Percentiles rank a stretch among this genome's conserved stretches.
Evolutionary conservation across 2,329 filamentous ascomycete species (phyloP).

Genomic region (Ophiostoma himal-ulmi): DNA sequence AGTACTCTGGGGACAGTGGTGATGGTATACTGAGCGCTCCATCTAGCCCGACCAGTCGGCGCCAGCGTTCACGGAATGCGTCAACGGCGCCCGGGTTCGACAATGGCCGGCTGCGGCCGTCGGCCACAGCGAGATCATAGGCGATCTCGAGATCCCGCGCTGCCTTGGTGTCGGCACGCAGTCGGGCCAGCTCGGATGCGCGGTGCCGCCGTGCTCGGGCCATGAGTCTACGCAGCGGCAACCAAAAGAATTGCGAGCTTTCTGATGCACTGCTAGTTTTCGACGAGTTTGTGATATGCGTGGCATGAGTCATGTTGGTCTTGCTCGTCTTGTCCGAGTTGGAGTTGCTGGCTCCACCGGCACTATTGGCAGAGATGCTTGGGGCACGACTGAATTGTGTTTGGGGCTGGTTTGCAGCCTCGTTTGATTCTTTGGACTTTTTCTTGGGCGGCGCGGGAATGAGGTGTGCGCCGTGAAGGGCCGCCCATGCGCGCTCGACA

Average conservation of each 20-base stretch:
- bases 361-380: slow-evolving; percentile 1
- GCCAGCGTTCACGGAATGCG: slow-evolving; percentile 33
- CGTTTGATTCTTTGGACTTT: neutral
- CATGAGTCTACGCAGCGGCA: slow-evolving; percentile 39
- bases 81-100: slow-evolving; percentile 27
- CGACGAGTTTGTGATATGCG: neutral
- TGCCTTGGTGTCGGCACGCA: slow-evolving; percentile 30
- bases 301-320: slow-evolving; percentile 23
- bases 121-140: slow-evolving; percentile 30
- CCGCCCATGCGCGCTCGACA: slow-evolving; percentile 44
- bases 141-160: slow-evolving; percentile 31
- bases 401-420: neutral
- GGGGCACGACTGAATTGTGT: neutral
- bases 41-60: slow-evolving; percentile 28
- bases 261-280: slow-evolving; percentile 23
- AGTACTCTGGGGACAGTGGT: neutral
- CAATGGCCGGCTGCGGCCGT: slow-evolving; percentile 31
- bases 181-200: slow-evolving; percentile 33
- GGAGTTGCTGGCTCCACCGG: slow-evolving; percentile 24
- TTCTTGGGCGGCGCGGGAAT: slow-evolving; percentile 31
- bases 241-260: slow-evolving; percentile 34
- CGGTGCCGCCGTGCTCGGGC: slow-evolving; percentile 37
- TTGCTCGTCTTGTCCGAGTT: slow-evolving; percentile 16
- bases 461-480: slow-evolving; percentile 42
- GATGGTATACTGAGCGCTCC: neutral